phyloP scores from a whole-genome alignment of 371 early-diverging fungal genomes.

The Choanephora cucurbitarum region DNA sequence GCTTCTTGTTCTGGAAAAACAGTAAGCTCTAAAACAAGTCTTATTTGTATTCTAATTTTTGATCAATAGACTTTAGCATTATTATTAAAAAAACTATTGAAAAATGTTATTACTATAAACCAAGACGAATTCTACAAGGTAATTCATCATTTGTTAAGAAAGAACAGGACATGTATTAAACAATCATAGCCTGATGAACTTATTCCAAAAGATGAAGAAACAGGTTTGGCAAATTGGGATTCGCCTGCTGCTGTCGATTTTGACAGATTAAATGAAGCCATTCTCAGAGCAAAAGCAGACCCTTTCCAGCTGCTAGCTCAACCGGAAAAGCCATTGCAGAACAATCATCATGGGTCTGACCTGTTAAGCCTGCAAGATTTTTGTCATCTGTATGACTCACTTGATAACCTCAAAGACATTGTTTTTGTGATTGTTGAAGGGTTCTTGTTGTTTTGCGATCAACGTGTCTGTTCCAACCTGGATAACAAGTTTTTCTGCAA shows the following conservation, averaged over 20 bases:
- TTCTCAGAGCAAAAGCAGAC: conserved; percentile 29
- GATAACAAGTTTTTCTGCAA: conserved; percentile 63
- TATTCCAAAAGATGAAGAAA: conserved; percentile 61
- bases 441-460: conserved; percentile 62
- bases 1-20: conserved; percentile 69
- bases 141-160: neutral
- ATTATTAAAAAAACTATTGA: conserved; percentile 53
- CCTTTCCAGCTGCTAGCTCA: conserved; percentile 19
- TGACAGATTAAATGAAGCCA: conserved; percentile 23
- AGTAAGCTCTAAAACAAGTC: conserved; percentile 19
- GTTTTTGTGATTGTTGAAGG: conserved; percentile 73
- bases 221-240: conserved; percentile 78
- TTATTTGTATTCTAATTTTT: neutral
- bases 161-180: neutral
- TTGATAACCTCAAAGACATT: conserved; percentile 11
- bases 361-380: conserved; percentile 1
- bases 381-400: neutral
- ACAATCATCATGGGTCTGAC: conserved; percentile 27
- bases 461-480: conserved; percentile 44
- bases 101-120: conserved; percentile 63
- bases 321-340: conserved; percentile 20
- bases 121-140: conserved; percentile 81
- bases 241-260: conserved; percentile 70
- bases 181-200: conserved; percentile 49
- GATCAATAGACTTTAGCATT: conserved; percentile 54